phyloP scores from a whole-genome alignment of 306 rosid genomes.

The Corylus americana region DNA sequence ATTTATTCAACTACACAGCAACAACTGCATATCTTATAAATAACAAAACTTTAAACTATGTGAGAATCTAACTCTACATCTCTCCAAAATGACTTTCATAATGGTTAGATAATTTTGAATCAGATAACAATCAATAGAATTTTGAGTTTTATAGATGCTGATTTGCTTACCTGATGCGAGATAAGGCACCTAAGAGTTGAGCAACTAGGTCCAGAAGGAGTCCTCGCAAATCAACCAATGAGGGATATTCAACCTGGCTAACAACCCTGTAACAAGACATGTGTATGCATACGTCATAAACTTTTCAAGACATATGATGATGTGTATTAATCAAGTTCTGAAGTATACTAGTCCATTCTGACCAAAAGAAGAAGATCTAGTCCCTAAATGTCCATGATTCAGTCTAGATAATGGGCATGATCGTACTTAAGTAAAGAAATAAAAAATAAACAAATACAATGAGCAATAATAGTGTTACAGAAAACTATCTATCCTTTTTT shows the following conservation, averaged over 20 bases:
- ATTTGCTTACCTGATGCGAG: constrained; percentile 87
- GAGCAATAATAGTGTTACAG: not conserved
- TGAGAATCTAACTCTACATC: constrained; percentile 11
- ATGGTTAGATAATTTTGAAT: constrained; percentile 8
- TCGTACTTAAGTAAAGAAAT: not conserved
- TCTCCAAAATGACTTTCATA: constrained; percentile 18
- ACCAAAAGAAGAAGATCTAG: not conserved
- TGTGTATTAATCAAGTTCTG: not conserved
- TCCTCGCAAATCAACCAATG: constrained; percentile 95
- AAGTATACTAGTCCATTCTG: not conserved
- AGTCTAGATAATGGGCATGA: not conserved
- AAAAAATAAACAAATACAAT: not conserved
- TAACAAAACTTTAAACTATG: constrained; percentile 8
- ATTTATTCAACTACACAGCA: constrained; percentile 19
- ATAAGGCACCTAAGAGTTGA: constrained; percentile 94
- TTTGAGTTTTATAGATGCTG: constrained; percentile 15
- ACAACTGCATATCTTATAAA: not conserved
- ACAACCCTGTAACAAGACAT: constrained; percentile 82
- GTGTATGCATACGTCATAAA: constrained; percentile 4
- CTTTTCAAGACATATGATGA: not conserved
- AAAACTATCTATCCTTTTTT: not conserved
- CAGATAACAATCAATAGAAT: not conserved
- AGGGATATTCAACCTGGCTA: constrained; percentile 97
- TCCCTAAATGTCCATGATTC: constrained; percentile 1
- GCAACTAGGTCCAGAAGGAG: constrained; percentile 99